Percentiles rank a stretch among this genome's conserved stretches.
Evolutionary conservation across 768 basidiomycete genomes (phyloP).

Genomic region (Fomitopsis pulvina): DNA sequence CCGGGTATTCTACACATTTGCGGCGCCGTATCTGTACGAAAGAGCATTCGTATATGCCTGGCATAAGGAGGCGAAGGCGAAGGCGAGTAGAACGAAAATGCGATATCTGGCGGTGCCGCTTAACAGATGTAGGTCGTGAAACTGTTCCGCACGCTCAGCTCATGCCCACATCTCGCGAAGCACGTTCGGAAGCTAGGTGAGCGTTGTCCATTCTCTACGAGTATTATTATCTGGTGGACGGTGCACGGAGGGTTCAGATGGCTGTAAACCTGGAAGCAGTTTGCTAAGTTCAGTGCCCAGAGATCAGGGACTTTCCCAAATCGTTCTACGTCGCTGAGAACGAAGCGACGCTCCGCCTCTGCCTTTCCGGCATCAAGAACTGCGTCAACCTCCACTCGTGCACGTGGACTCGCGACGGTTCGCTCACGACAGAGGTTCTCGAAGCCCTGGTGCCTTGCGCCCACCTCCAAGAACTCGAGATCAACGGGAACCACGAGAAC

Average conservation of each 20-base stretch:
- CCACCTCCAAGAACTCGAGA: conserved; percentile 50
- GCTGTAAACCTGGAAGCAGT: neutral
- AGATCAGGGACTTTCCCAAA: conserved; percentile 68
- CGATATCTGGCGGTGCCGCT: neutral
- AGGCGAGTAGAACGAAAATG: conserved; percentile 29
- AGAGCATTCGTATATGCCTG: conserved; percentile 60
- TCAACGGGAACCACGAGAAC: conserved; percentile 57
- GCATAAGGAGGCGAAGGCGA: conserved; percentile 59
- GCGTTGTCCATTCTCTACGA: conserved; percentile 12
- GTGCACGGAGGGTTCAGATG: neutral
- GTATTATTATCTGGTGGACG: neutral
- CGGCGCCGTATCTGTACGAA: conserved; percentile 47
- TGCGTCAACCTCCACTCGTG: conserved; percentile 57
- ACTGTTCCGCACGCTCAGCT: conserved; percentile 56
- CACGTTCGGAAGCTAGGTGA: conserved; percentile 54
- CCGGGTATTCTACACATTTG: conserved; percentile 45
- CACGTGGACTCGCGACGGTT: conserved; percentile 78
- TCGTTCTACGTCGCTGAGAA: conserved; percentile 25
- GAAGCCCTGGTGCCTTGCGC: conserved; percentile 37
- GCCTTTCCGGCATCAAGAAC: conserved; percentile 48
- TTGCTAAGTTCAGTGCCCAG: no score
- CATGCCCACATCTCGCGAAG: conserved; percentile 47
- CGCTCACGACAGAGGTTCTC: conserved; percentile 55
- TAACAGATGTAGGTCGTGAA: conserved; percentile 40
- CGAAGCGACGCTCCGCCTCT: conserved; percentile 31